Conservation (phyloP, 306 rosid species). For the Quercus parvula region DNA sequence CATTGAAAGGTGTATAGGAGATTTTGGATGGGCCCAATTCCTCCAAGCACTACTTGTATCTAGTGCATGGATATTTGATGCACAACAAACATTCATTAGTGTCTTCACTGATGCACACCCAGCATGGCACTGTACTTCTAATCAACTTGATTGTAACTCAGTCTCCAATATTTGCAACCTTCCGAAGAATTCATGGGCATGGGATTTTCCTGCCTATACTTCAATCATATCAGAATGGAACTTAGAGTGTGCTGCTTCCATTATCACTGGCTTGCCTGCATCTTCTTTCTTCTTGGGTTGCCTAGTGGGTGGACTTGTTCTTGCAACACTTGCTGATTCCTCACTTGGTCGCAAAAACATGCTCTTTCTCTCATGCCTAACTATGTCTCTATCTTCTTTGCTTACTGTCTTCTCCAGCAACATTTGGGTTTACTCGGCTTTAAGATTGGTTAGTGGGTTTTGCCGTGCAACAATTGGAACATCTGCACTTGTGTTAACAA, state of each 20-base stretch:
- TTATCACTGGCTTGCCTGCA: constrained; percentile 46
- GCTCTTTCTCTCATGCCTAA: too few species aligned
- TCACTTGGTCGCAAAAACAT: constrained; percentile 43
- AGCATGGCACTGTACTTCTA: constrained; percentile 40
- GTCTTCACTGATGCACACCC: constrained; percentile 57
- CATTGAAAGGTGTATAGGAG: too few species aligned
- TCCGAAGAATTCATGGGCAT: constrained; percentile 38
- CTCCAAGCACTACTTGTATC: too few species aligned
- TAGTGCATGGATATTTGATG: too few species aligned
- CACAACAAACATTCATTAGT: constrained; percentile 53
- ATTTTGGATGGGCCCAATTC: too few species aligned
- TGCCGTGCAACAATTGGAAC: too few species aligned
- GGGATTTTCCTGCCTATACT: constrained; percentile 39
- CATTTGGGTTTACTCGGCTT: too few species aligned
- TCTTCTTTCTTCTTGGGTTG: constrained; percentile 62
- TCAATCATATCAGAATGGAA: constrained; percentile 21
- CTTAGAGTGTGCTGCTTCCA: too few species aligned
- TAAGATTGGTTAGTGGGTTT: too few species aligned
- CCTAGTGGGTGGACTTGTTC: constrained; percentile 42
- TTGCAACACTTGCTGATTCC: constrained; percentile 57
- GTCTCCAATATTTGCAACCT: constrained; percentile 39
- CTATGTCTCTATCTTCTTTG: too few species aligned
- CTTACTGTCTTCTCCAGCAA: too few species aligned
- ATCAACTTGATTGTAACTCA: background rate
- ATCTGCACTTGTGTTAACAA: too few species aligned